A percentile compares a stretch with the other conserved stretches of the same genome.
These are phyloP conservation scores for Xylariaceae sp. DNA, from an alignment of 2,329 filamentous ascomycete genomes.

Conservation along the genomic window DNA sequence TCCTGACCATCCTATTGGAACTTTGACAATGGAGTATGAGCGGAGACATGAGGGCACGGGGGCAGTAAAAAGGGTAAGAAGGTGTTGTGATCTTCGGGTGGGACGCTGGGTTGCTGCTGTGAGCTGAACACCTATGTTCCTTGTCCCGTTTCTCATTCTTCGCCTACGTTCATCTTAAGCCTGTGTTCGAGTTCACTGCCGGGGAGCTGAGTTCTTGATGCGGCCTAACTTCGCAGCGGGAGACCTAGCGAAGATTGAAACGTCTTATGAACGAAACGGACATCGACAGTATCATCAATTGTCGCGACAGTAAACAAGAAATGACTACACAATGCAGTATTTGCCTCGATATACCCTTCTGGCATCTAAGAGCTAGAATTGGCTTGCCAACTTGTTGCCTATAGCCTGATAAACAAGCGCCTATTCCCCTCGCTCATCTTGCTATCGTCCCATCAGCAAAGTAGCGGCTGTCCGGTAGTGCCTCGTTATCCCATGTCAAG, in stretches of 20 bases:
- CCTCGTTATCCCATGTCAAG: background rate
- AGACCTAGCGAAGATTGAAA: background rate
- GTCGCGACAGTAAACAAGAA: background rate
- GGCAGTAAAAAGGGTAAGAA: background rate
- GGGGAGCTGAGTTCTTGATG: background rate
- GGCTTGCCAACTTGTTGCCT: background rate
- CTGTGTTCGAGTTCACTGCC: background rate
- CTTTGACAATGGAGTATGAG: slow-evolving; percentile 14
- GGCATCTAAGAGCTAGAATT: background rate
- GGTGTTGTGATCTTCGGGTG: slow-evolving; percentile 11
- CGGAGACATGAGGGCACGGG: background rate
- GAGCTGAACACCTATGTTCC: background rate
- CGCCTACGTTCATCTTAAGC: background rate
- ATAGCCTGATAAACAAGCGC: background rate
- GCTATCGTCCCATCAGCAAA: background rate
- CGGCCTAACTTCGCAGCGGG: background rate
- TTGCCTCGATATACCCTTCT: background rate
- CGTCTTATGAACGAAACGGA: background rate
- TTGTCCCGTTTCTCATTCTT: background rate
- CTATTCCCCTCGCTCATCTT: background rate
- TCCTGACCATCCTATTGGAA: slow-evolving; percentile 12
- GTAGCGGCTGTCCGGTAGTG: background rate
- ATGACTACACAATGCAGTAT: background rate
- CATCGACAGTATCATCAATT: background rate
- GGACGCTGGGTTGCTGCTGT: slow-evolving; percentile 7